Evolutionary conservation across 177 flowering plant species (phyloP), one percentile per base, ranked within the genome.

Genomic region (Vitis hybrid): DNA sequence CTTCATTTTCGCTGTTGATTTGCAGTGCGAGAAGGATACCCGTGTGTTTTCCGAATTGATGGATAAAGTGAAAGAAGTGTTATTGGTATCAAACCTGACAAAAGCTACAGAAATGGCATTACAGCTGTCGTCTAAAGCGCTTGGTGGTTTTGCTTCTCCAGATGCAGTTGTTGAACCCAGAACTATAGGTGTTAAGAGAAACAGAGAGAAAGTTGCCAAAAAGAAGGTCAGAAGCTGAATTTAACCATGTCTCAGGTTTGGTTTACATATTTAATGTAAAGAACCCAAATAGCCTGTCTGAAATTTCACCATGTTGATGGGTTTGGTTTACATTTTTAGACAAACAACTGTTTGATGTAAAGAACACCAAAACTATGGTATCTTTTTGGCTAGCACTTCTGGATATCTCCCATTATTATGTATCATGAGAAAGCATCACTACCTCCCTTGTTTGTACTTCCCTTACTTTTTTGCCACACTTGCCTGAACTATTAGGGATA

Each of bases 11-110:
- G n/a, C 9, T 60, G 14, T 24, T 46, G 66, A 4, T 8, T 69
- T 72, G 71, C 76, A 86, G 89, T 81, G 78, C 72, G 85, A 84
- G 74, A 76, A 75, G 50, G 72, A 68, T 49, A 66, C 70, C 14
- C 6, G 4, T 58, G 18, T 50, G 3, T 59, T 51, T 19, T 65
- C 74, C 12, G 81, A 68, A 12, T 63, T 70, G 27, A 9, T 77
- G 66, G 77, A 75, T 57, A 75, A 76, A 40, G 1, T 73, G 56
- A 85, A 81, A 74, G 85, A 83, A 24, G 69, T 68, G 15, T 65
- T 73, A 5, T 1, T 83, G 14, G 49, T 79, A 4, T 73, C 81
- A 6, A 70, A 60, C 70, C 24, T 77, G 60, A 50, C 74, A 30
- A 79, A 67, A 59, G 70, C 72, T 52, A 64, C 80, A 56, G 83